A percentile compares a stretch with the other conserved stretches of the same genome.
These are phyloP conservation scores for Pleurotus citrinopileatus DNA, from an alignment of 768 basidiomycete genomes.

Conservation along the genomic window DNA sequence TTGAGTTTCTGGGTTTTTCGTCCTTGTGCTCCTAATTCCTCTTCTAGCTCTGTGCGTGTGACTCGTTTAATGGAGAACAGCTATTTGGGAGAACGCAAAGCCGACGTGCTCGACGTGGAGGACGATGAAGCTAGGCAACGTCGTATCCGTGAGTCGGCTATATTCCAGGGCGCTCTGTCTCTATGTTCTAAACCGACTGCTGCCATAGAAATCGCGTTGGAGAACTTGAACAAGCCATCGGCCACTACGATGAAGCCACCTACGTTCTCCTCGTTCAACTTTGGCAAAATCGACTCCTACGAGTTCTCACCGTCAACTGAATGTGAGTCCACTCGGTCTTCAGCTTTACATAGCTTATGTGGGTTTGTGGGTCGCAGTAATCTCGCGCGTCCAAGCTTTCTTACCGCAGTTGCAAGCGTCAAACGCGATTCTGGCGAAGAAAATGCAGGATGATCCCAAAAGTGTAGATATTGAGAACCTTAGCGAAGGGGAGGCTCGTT, in stretches of 20 bases:
- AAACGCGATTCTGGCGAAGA: constrained; percentile 49
- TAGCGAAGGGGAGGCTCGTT: constrained; percentile 39
- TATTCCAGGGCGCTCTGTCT: neutral
- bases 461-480: constrained; percentile 74
- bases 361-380: constrained; percentile 42
- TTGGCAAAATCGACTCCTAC: neutral
- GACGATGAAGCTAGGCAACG: constrained; percentile 41
- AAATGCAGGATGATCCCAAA: constrained; percentile 43
- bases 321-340: neutral
- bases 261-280: neutral
- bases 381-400: constrained; percentile 64
- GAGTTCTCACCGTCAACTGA: neutral
- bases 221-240: constrained; percentile 5
- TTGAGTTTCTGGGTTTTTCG: neutral
- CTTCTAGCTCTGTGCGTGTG: constrained; percentile 17
- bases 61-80: no score
- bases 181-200: neutral
- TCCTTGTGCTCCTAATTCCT: neutral
- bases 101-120: constrained; percentile 40
- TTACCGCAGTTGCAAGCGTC: constrained; percentile 66
- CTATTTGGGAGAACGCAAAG: constrained; percentile 15
- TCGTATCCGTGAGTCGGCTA: constrained; percentile 34
- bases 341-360: neutral
- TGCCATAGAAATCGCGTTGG: constrained; percentile 4
- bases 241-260: neutral